phyloP scores from a whole-genome alignment of 345 rosid species.

The Brassica rapa region DNA sequence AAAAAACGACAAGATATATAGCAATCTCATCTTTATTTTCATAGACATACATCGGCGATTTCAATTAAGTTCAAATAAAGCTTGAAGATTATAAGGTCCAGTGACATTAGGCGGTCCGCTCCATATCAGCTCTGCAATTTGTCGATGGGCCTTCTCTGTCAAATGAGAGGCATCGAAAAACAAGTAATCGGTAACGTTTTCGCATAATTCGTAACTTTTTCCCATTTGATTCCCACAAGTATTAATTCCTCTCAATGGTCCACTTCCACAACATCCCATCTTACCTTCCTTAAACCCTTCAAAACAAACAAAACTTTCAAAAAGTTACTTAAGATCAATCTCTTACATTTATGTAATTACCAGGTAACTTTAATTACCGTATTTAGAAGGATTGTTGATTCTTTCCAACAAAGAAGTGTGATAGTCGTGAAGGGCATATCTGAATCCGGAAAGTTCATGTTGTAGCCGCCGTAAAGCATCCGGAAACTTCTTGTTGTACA shows the following conservation, averaged over 20 bases:
- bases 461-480: slow-evolving; percentile 22
- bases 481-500: slow-evolving; percentile 38
- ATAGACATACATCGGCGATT: not conserved
- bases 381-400: slow-evolving; percentile 39
- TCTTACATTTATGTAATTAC: not conserved
- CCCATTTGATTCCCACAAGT: not conserved
- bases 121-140: not conserved
- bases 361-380: not conserved
- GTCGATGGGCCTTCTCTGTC: not conserved
- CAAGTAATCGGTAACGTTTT: not conserved
- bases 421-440: slow-evolving; percentile 40
- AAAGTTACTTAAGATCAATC: not conserved
- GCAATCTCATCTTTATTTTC: not conserved
- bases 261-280: not conserved
- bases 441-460: slow-evolving; percentile 37
- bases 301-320: not conserved
- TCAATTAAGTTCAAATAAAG: not conserved
- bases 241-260: not conserved
- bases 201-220: not conserved
- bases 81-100: not conserved
- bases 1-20: too few species aligned
- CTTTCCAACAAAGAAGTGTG: slow-evolving; percentile 32
- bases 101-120: not conserved
- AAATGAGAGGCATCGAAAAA: not conserved
- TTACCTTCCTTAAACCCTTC: not conserved